Evolutionary conservation across 192 early-diverging fungal species (phyloP), one percentile per base, ranked within the genome.

Genomic region (Umbelopsis ramanniana): DNA sequence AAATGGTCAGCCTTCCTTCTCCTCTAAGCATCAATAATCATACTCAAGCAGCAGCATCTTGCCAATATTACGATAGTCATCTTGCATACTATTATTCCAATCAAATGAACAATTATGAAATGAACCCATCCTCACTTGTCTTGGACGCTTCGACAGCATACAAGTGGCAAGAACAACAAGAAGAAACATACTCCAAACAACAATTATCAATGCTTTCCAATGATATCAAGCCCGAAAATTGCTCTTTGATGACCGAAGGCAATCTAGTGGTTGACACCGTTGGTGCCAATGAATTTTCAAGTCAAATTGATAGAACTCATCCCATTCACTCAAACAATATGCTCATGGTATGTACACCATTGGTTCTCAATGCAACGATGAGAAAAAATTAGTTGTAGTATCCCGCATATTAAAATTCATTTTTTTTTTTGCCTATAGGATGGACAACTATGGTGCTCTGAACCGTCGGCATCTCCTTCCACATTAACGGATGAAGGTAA

Each of bases 401-500:
- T n/a, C n/a, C n/a, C n/a, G n/a, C n/a, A n/a, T n/a, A n/a, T 22
- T 0, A 53, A 53, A 37, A 14, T 37, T 35, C 14, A 35, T 60
- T 19, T 11, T 35, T 35, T 37, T 48, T 15, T n/a, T n/a, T 50
- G 48, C 15, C 40, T n/a, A 50, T 15, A 63, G 57, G 14, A 15
- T 17, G 33, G 33, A 22, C 12, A 35, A 0, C 15, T 63, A 37
- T 63, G 57, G 57, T 15, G 57, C 12, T 35, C 57, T 29, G 57
- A 63, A 14, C 17, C 11, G 4, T 63, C 57, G 2, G 35, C 26
- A 4, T 63, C 57, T 3, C 57, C 57, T 6, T 63, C 57, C 2
- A 63, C 57, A 35, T 19, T 63, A 29, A 63, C 33, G 33, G 57
- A 63, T 12, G 57, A 63, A 63, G 57, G 57, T 33, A 63, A n/a